Evolutionary conservation across 2,329 filamentous ascomycete species (phyloP), one percentile per base, ranked within the genome.

Genomic region (Xylaria sp.): DNA sequence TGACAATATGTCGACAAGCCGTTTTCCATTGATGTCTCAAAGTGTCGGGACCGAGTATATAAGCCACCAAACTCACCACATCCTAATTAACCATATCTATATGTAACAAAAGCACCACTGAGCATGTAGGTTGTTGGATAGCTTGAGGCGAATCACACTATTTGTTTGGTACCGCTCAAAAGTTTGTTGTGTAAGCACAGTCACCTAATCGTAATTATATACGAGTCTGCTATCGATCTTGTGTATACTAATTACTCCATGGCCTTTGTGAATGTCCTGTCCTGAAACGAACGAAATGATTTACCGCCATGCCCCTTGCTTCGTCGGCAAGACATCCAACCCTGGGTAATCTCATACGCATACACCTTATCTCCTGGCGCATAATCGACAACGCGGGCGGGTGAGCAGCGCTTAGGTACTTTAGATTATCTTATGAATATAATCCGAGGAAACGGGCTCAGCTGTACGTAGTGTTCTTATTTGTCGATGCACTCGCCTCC

Each of bases 361-460:
- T 15, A 18, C 61, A n/a, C 31, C 28, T 18, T 52, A 2, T 9
- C n/a, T 31, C 23, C 31, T 18, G 9, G 25, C 51, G 37, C 41
- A 44, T 37, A 48, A 46, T 20, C 4, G 1, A 46, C 15, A 46
- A n/a, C 28, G 20, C 25, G 41, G 18, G 9, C 28, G 41, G 23
- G 6, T 39, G 41, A 44, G 23, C 34, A 55, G 50, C 50, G 48
- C 15, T 56, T 50, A 39, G 37, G 10, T 58, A 12, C 20, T 51
- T 23, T 51, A 55, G 52, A 55, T 58, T 34, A 5, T 25, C 52
- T 58, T 60, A 68, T 41, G 23, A 34, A 37, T 69, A 66, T 63
- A 44, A 63, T 37, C 37, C 20, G 31, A 25, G 44, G 23, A 61
- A 52, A 34, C 41, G 13, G 56, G 63, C 62, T 66, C 41, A 57